A percentile compares a stretch with the other conserved stretches of the same genome.
Conservation (phyloP, 2,329 filamentous ascomycete species). For the Cordyceps cicadae region DNA sequence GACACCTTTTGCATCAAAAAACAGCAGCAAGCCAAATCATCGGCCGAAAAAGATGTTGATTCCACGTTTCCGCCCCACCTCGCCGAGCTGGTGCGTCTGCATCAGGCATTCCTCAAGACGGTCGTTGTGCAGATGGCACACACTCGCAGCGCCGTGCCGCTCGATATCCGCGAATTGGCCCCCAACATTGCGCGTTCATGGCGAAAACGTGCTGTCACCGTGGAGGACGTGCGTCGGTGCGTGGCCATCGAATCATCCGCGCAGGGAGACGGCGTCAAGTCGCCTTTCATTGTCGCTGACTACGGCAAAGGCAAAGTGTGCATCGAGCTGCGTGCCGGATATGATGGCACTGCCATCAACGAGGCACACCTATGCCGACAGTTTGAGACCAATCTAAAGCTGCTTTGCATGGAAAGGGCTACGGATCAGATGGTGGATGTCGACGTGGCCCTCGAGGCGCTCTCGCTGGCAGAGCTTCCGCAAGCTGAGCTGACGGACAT, state of each 20-base stretch:
- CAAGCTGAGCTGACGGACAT: conserved; percentile 28
- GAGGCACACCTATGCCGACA: conserved; percentile 44
- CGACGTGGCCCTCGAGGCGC: conserved; percentile 40
- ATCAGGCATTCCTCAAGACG: conserved; percentile 60
- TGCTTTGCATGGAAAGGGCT: conserved; percentile 32
- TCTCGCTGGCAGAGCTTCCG: conserved; percentile 43
- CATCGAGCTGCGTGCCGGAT: conserved; percentile 42
- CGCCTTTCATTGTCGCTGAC: conserved; percentile 39
- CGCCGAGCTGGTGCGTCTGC: conserved; percentile 53
- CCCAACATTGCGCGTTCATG: conserved; percentile 59
- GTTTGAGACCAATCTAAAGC: conserved; percentile 45
- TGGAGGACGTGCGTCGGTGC: conserved; percentile 58
- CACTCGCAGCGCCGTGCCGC: conserved; percentile 53
- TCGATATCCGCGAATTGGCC: conserved; percentile 53
- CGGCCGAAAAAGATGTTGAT: conserved; percentile 13
- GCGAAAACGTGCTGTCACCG: conserved; percentile 60
- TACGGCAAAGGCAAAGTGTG: conserved; percentile 50
- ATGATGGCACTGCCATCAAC: conserved; percentile 33
- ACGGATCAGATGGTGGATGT: conserved; percentile 23
- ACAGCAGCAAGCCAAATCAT: conserved; percentile 21
- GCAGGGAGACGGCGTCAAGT: conserved; percentile 20
- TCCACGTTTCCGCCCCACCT: conserved; percentile 42
- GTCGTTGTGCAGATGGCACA: conserved; percentile 62
- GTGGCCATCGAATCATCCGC: conserved; percentile 50
- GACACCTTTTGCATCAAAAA: conserved; percentile 35